phyloP scores from a whole-genome alignment of 2,329 filamentous ascomycete genomes.

The Claviceps arundinis region DNA sequence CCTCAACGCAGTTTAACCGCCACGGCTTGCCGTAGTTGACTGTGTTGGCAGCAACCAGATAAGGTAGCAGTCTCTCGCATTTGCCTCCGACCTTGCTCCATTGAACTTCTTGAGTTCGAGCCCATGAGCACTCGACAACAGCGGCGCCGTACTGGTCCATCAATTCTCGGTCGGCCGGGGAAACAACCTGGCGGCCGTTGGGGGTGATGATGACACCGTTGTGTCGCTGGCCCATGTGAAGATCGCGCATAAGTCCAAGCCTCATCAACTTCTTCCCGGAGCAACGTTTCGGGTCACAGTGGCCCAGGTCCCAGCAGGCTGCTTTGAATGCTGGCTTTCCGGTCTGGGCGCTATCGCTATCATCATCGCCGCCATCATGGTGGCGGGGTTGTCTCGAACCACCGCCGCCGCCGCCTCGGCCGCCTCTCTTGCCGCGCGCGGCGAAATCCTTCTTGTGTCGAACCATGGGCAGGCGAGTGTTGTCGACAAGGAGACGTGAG shows the following conservation, averaged over 20 bases:
- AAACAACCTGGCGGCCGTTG: constrained; percentile 77
- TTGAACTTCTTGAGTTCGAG: constrained; percentile 78
- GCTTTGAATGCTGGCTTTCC: constrained; percentile 61
- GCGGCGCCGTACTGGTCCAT: constrained; percentile 84
- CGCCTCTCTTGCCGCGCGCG: constrained; percentile 61
- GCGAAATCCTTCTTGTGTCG: constrained; percentile 85
- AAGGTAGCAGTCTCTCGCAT: constrained; percentile 81
- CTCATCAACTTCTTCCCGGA: constrained; percentile 91
- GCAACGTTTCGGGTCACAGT: constrained; percentile 94
- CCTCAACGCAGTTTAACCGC: constrained; percentile 91
- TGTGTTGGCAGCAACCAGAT: constrained; percentile 89
- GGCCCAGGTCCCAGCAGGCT: constrained; percentile 93
- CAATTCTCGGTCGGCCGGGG: constrained; percentile 66
- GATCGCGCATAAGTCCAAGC: constrained; percentile 82
- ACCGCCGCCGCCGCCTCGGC: constrained; percentile 28
- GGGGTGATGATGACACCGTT: constrained; percentile 87
- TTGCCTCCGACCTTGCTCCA: constrained; percentile 87
- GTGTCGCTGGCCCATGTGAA: constrained; percentile 84
- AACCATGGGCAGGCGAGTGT: constrained; percentile 72
- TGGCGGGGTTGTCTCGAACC: constrained; percentile 30
- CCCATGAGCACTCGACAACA: constrained; percentile 96
- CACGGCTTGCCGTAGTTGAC: constrained; percentile 97
- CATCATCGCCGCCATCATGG: constrained; percentile 25
- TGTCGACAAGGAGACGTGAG: neutral
- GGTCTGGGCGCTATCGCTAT: constrained; percentile 13